Evolutionary conservation across 805 yeast genomes (phyloP).

Genomic region (Yueomyces sinensis): DNA sequence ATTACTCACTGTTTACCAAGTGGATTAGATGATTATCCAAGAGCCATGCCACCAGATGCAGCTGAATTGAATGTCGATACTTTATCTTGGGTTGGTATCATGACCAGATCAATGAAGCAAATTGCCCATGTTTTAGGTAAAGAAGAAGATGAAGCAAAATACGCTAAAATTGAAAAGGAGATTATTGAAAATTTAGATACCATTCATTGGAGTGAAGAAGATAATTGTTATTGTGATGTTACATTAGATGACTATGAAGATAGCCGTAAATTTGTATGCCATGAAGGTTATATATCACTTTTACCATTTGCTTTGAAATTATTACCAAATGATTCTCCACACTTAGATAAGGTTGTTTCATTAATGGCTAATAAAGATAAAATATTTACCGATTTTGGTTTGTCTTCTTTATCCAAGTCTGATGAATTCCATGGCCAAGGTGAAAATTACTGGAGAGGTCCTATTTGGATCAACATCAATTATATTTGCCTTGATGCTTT

Average conservation of each 20-base stretch:
- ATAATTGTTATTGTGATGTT: constrained; percentile 67
- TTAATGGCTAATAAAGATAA: constrained; percentile 55
- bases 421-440: constrained; percentile 57
- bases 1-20: constrained; percentile 75
- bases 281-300: constrained; percentile 74
- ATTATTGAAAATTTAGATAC: constrained; percentile 53
- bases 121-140: constrained; percentile 54
- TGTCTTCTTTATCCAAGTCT: constrained; percentile 62
- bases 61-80: constrained; percentile 88
- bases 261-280: constrained; percentile 52
- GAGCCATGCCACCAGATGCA: constrained; percentile 65
- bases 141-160: constrained; percentile 44
- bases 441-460: constrained; percentile 94
- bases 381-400: constrained; percentile 67
- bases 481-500: constrained; percentile 67
- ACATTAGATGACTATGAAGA: constrained; percentile 60
- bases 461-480: constrained; percentile 87
- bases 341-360: constrained; percentile 40
- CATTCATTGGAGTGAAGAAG: constrained; percentile 67
- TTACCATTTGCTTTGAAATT: constrained; percentile 74
- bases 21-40: constrained; percentile 92
- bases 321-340: constrained; percentile 34
- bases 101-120: constrained; percentile 70
- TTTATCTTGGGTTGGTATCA: constrained; percentile 84
- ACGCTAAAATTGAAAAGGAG: constrained; percentile 37